Evolutionary conservation across 1,139 yeast genomes (phyloP).

Genomic region (Meyerozyma elateridarum): DNA sequence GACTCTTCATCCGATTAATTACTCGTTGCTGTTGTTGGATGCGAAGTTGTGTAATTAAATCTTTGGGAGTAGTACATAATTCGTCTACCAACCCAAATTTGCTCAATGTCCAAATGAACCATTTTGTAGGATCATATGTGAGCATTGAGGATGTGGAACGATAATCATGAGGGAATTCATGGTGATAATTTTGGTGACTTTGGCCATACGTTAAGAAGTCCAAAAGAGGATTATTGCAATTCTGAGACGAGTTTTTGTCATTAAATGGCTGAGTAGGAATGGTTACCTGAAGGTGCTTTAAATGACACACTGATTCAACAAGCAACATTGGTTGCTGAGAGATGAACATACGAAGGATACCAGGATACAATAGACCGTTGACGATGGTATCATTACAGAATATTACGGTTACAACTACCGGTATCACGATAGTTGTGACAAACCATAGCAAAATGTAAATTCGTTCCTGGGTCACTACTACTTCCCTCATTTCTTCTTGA

Average conservation of each 20-base stretch:
- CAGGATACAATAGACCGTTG: constrained; percentile 60
- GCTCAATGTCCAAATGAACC: constrained; percentile 44
- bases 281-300: constrained; percentile 35
- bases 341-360: constrained; percentile 50
- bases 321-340: constrained; percentile 56
- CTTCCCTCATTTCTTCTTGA: constrained; percentile 14
- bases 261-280: constrained; percentile 56
- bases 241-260: constrained; percentile 52
- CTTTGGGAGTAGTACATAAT: constrained; percentile 38
- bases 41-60: constrained; percentile 49
- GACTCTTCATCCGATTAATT: constrained; percentile 55
- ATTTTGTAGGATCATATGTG: constrained; percentile 65
- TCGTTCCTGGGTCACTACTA: constrained; percentile 56
- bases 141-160: constrained; percentile 44
- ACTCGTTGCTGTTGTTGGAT: constrained; percentile 64
- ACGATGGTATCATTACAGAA: constrained; percentile 37
- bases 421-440: constrained; percentile 45
- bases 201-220: constrained; percentile 63
- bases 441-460: constrained; percentile 42
- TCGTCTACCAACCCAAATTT: constrained; percentile 36
- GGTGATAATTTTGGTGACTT: constrained; percentile 62
- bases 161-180: constrained; percentile 70
- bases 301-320: constrained; percentile 60
- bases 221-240: constrained; percentile 46
- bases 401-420: constrained; percentile 40